Percentiles rank a stretch among this genome's conserved stretches.
phyloP scores from a whole-genome alignment of 208 protist species.

The Phytomonas sp. region DNA sequence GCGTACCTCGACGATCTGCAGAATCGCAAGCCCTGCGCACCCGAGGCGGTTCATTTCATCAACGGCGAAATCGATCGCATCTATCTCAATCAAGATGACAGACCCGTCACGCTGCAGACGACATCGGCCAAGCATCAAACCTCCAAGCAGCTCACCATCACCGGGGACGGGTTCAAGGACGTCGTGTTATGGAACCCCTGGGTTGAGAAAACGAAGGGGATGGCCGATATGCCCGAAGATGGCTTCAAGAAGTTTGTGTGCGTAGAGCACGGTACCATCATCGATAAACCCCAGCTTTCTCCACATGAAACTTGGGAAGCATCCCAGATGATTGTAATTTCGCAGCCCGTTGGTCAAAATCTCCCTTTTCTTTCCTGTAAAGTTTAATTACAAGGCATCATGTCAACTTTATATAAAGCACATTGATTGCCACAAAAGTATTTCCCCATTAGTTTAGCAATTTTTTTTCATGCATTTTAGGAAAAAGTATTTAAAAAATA shows the following conservation, averaged over 20 bases:
- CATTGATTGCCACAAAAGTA: background rate
- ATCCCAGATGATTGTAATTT: constrained; percentile 2
- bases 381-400: too few species aligned
- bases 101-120: constrained; percentile 39
- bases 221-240: constrained; percentile 69
- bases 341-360: background rate
- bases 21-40: constrained; percentile 24
- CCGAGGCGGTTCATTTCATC: constrained; percentile 25
- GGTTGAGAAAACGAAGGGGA: constrained; percentile 47
- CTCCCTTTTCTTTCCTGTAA: too few species aligned
- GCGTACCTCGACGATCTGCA: constrained; percentile 62
- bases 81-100: constrained; percentile 43
- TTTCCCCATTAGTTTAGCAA: background rate
- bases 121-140: constrained; percentile 15
- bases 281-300: background rate
- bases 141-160: constrained; percentile 29
- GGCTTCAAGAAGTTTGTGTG: constrained; percentile 82
- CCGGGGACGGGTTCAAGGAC: constrained; percentile 46
- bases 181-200: constrained; percentile 87
- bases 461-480: background rate
- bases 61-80: constrained; percentile 71
- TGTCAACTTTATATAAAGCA: too few species aligned
- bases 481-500: background rate
- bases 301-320: background rate
- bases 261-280: constrained; percentile 76